These are phyloP conservation scores for Populus tomentosa DNA, from an alignment of 441 rosid species.

Conservation along the genomic window DNA sequence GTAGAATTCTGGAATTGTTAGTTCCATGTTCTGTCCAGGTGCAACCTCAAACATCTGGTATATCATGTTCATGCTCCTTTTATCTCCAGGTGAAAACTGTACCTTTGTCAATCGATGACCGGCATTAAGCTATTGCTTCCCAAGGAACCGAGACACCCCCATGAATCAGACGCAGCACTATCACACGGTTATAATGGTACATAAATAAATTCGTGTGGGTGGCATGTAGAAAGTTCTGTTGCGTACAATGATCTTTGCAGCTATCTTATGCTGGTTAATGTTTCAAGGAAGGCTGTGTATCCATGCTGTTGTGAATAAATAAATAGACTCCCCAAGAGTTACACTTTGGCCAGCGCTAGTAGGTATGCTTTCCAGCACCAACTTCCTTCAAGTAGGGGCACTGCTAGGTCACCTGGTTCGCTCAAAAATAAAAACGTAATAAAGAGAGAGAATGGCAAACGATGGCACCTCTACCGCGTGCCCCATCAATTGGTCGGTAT, in stretches of 20 bases:
- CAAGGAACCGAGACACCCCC: not conserved
- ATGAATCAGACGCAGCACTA: not conserved
- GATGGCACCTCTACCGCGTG: too few species aligned
- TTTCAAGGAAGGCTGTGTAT: not conserved
- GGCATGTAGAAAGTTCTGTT: not conserved
- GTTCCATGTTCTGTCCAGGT: too few species aligned
- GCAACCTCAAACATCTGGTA: not conserved
- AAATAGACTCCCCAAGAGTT: not conserved
- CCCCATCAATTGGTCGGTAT: not conserved
- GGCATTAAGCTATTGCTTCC: constrained; percentile 15
- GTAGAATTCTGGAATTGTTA: too few species aligned
- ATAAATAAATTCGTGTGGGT: not conserved
- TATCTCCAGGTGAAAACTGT: constrained; percentile 66
- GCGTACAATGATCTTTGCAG: not conserved
- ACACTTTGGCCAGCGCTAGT: not conserved
- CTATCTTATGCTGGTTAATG: not conserved
- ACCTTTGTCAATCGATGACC: constrained; percentile 62
- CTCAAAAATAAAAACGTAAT: not conserved
- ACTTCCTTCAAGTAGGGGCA: not conserved
- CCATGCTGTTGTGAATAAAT: not conserved
- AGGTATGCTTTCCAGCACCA: not conserved
- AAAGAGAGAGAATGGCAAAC: too few species aligned
- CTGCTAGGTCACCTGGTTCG: not conserved
- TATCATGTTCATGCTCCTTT: not conserved
- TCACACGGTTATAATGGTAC: not conserved